Evolutionary conservation across 2,329 filamentous ascomycete species (phyloP).

Genomic region (Hypoxylon sp.): DNA sequence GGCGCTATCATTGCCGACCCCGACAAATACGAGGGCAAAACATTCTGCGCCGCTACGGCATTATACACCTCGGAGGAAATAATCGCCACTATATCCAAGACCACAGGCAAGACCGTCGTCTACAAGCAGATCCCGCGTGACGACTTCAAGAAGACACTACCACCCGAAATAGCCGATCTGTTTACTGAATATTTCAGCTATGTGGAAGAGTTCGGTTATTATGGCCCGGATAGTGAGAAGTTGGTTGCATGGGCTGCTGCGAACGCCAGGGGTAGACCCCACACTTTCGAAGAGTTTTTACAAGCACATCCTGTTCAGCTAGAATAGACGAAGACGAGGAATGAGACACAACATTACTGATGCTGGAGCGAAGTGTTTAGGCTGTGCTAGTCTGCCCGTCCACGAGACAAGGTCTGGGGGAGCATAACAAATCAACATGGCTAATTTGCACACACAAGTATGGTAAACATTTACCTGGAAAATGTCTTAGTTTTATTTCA

Average conservation of each 20-base stretch:
- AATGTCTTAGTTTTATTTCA: background rate
- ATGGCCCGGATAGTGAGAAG: conserved; percentile 25
- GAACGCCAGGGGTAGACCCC: conserved; percentile 30
- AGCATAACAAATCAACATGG: background rate
- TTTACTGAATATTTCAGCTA: conserved; percentile 23
- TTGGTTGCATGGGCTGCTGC: conserved; percentile 32
- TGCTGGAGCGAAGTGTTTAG: background rate
- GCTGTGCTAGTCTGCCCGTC: background rate
- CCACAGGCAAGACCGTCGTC: conserved; percentile 57
- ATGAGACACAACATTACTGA: background rate
- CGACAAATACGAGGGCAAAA: conserved; percentile 60
- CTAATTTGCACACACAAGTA: background rate
- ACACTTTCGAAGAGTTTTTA: conserved; percentile 42
- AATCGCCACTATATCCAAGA: conserved; percentile 56
- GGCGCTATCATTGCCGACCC: conserved; percentile 60
- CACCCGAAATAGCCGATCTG: conserved; percentile 11
- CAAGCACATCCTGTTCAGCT: conserved; percentile 23
- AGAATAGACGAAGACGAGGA: conserved; percentile 5
- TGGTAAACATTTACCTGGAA: background rate
- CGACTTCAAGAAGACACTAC: conserved; percentile 27
- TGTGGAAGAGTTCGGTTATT: conserved; percentile 33
- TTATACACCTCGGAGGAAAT: conserved; percentile 58
- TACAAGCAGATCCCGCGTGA: conserved; percentile 37
- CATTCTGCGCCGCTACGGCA: conserved; percentile 61
- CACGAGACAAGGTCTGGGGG: background rate